Conservation (phyloP, 441 rosid genomes). For the Populus hybrid region DNA sequence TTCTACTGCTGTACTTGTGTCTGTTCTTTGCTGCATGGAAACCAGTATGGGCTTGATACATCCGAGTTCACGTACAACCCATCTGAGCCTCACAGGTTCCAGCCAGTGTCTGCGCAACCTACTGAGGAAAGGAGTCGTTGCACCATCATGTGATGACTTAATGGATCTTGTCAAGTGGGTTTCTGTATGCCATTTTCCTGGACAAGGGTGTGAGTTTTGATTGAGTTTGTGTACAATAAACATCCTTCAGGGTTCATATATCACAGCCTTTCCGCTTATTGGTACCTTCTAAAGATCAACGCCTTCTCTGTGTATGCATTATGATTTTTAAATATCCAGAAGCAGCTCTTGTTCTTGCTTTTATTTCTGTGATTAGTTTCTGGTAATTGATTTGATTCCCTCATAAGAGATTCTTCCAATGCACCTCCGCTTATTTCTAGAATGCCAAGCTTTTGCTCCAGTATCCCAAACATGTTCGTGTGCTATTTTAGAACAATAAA, state of each 20-base stretch:
- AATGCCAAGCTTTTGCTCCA: too few relatives aligned
- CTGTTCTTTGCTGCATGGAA: constrained; percentile 19
- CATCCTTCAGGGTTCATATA: constrained; percentile 23
- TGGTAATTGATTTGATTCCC: neutral
- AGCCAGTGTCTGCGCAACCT: constrained; percentile 63
- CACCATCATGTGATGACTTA: constrained; percentile 63
- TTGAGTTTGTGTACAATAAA: constrained; percentile 29
- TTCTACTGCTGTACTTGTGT: neutral
- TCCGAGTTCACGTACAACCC: constrained; percentile 97
- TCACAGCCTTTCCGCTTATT: neutral
- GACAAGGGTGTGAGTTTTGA: constrained; percentile 16
- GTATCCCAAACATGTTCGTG: neutral
- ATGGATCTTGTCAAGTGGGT: constrained; percentile 3
- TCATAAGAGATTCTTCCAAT: neutral
- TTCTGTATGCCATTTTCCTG: constrained; percentile 10
- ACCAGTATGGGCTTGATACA: constrained; percentile 93
- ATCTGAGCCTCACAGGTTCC: constrained; percentile 73
- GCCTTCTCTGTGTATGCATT: neutral
- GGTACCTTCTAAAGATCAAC: neutral
- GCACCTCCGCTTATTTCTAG: neutral
- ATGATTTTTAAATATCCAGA: neutral
- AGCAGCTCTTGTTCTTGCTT: neutral
- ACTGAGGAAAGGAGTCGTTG: constrained; percentile 88
- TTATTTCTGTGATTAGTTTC: neutral
- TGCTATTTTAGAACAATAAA: neutral